phyloP scores from a whole-genome alignment of 768 basidiomycete species.

The Galerina sulciceps region DNA sequence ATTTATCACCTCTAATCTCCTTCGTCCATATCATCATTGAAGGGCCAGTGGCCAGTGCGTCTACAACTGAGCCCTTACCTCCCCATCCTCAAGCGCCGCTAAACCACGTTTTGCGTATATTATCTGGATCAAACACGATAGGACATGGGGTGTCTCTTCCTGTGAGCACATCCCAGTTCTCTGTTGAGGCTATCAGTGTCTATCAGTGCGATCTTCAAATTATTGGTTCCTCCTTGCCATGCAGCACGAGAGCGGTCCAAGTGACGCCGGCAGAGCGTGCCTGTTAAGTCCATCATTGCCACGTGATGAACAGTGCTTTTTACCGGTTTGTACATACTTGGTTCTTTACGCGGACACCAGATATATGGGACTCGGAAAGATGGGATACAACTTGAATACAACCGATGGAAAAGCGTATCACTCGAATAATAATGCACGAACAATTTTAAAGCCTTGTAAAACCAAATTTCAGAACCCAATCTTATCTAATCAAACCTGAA shows the following conservation, averaged over 20 bases:
- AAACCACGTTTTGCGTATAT: conserved; percentile 40
- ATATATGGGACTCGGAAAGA: no score
- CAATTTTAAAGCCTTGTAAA: no score
- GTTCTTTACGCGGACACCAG: no score
- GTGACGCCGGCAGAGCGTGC: conserved; percentile 42
- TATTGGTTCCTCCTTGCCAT: conserved; percentile 56
- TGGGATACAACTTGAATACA: no score
- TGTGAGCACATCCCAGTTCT: conserved; percentile 46
- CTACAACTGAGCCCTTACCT: conserved; percentile 41
- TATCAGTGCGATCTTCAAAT: conserved; percentile 50
- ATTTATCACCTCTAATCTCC: conserved; percentile 43
- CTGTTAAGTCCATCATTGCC: no score
- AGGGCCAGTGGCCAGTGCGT: conserved; percentile 51
- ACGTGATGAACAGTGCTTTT: no score
- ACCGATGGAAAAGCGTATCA: no score
- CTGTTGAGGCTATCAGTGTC: conserved; percentile 40
- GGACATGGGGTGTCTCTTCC: conserved; percentile 45
- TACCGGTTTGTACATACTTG: no score
- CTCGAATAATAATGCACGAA: no score
- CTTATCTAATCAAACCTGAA: no score
- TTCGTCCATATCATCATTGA: conserved; percentile 56
- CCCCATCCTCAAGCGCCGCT: conserved; percentile 30
- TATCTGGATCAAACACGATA: conserved; percentile 48
- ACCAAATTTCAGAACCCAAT: no score
- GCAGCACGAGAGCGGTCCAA: conserved; percentile 45